Evolutionary conservation across 805 yeast species (phyloP).

Genomic region (Barnettozyma pratensis): DNA sequence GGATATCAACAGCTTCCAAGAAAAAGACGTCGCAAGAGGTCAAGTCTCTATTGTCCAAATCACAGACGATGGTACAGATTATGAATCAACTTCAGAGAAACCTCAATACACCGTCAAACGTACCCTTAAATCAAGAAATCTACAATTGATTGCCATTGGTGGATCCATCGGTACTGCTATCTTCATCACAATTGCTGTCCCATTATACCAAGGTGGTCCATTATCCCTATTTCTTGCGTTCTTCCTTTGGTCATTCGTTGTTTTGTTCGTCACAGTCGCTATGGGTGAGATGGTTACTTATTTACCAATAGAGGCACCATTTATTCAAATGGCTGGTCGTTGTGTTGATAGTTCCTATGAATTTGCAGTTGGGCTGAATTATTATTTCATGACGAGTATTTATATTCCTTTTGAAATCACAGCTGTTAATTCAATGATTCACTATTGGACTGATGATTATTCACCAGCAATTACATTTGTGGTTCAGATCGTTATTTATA

Average conservation of each 20-base stretch:
- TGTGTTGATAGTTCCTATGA: slow-evolving; percentile 65
- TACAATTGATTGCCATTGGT: slow-evolving; percentile 64
- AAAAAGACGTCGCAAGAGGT: not conserved
- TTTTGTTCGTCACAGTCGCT: slow-evolving; percentile 55
- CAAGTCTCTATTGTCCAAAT: not conserved
- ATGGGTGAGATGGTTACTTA: slow-evolving; percentile 63
- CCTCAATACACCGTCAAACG: not conserved
- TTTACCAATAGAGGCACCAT: slow-evolving; percentile 58
- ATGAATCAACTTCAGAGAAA: not conserved
- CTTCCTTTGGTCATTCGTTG: slow-evolving; percentile 58
- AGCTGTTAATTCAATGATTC: slow-evolving; percentile 55
- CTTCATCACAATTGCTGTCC: slow-evolving; percentile 56
- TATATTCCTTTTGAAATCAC: slow-evolving; percentile 61
- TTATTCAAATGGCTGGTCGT: slow-evolving; percentile 57
- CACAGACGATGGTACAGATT: not conserved
- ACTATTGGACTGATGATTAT: slow-evolving; percentile 75
- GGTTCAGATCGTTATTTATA: slow-evolving; percentile 60
- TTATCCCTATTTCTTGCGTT: slow-evolving; percentile 50
- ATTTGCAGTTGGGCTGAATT: slow-evolving; percentile 63
- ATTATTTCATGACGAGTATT: slow-evolving; percentile 50
- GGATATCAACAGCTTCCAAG: not conserved
- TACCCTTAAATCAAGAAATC: slow-evolving; percentile 39
- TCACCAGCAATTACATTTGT: slow-evolving; percentile 65
- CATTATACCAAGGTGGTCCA: slow-evolving; percentile 54
- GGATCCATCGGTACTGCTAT: slow-evolving; percentile 65